Base-by-base conservation (phyloP, 1,284 basidiomycete species). In the Amylostereum areolatum region DNA sequence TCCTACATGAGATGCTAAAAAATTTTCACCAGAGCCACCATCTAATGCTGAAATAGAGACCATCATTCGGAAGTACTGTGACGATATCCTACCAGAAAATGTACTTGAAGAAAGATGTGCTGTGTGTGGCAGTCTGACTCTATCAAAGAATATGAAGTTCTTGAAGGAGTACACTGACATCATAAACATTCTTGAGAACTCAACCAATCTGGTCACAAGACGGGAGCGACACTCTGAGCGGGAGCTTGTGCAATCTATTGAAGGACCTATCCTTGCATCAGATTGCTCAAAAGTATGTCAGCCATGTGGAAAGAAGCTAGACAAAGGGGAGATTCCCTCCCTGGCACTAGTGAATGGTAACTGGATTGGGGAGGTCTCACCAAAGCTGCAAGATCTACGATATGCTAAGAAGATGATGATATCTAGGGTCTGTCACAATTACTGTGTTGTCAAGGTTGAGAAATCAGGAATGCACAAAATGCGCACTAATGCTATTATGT, bases 351-450 rank as follows among this genome's bases (percentile, higher is more conserved):
- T 64, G 1, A 68, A 67, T 52, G 65, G 67, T 1, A 45, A 70
- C 1, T 74, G 70, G 71, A 27, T 73, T 1, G 70, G 71, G 11
- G 49, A 63, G 6, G 58, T 71, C 1, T 70, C 69, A 1, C 2
- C 45, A 24, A 52, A 59, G 12, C 46, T 72, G 0, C n/a, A 55
- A 42, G 41, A 52, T n/a, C 49, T 73, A n/a, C 58, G 47, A 2
- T 68, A 60, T 49, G 55, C 59, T 6, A 69, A 73, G 47, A 55
- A 63, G 48, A 28, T 69, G 24, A 35, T 72, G 2, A 56, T 73
- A 7, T 50, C 67, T 2, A 43, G 59, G 8, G 54, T 68, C 1
- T 50, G 59, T 9, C 62, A 66, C 31, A 70, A 62, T 49, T 40
- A 46, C 6, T 66, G 63, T 52, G 55, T 67, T 37, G 58, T 66